Conservation (phyloP, 768 basidiomycete species). For the Stropharia rugosoannulata region DNA sequence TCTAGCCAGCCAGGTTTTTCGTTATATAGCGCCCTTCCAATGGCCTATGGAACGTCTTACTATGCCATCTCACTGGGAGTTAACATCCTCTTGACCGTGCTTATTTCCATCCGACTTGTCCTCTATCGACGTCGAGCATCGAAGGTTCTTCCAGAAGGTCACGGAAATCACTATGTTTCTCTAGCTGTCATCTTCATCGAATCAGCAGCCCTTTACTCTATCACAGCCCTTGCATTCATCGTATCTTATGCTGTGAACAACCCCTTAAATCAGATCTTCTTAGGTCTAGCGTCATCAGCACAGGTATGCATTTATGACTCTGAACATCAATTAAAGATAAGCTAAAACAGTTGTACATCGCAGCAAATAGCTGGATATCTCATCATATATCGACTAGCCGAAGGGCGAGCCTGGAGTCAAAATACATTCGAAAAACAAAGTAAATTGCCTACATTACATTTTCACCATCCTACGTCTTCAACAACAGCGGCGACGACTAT, state of each 20-base stretch:
- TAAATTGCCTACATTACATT: slow-evolving; percentile 10
- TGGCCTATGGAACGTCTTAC: slow-evolving; percentile 37
- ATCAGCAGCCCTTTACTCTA: slow-evolving; percentile 43
- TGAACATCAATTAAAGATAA: not conserved
- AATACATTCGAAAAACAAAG: slow-evolving; percentile 19
- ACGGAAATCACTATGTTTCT: slow-evolving; percentile 35
- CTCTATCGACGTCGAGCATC: slow-evolving; percentile 29
- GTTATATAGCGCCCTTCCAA: slow-evolving; percentile 33
- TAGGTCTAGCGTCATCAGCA: slow-evolving; percentile 29
- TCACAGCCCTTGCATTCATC: slow-evolving; percentile 38
- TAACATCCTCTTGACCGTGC: slow-evolving; percentile 40
- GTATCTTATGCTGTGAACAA: slow-evolving; percentile 37
- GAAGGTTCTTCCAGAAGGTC: slow-evolving; percentile 28
- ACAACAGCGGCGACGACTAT: not conserved
- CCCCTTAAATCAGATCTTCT: slow-evolving; percentile 39
- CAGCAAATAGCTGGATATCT: slow-evolving; percentile 47
- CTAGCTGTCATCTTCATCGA: slow-evolving; percentile 39
- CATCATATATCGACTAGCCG: slow-evolving; percentile 46
- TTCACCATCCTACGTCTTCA: slow-evolving; percentile 3
- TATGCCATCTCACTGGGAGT: slow-evolving; percentile 37
- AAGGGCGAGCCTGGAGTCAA: slow-evolving; percentile 42
- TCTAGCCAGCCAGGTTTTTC: slow-evolving; percentile 41
- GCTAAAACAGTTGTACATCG: not conserved
- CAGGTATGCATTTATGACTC: slow-evolving; percentile 28
- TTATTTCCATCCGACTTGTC: slow-evolving; percentile 35